Percentiles rank a stretch among this genome's conserved stretches.
Evolutionary conservation across 2,329 filamentous ascomycete genomes (phyloP).

Genomic region (Venturia effusa): DNA sequence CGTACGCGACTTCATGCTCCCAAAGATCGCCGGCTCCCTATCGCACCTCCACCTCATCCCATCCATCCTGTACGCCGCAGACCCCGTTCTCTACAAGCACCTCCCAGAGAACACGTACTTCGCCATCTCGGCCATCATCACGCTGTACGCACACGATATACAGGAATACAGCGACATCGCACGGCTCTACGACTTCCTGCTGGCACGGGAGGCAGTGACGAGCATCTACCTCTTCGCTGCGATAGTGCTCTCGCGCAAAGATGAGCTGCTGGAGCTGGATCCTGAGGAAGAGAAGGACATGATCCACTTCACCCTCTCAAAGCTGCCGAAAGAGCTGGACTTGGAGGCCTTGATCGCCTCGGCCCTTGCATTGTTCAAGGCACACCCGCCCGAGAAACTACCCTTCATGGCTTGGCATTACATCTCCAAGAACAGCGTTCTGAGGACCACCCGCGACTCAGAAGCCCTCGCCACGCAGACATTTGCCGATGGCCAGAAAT

Average conservation of each 20-base stretch:
- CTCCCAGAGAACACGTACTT: slow-evolving; percentile 78
- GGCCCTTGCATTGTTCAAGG: slow-evolving; percentile 52
- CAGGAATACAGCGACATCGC: slow-evolving; percentile 81
- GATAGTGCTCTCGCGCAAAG: slow-evolving; percentile 68
- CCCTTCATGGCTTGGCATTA: slow-evolving; percentile 52
- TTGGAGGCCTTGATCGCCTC: slow-evolving; percentile 64
- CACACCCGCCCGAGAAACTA: slow-evolving; percentile 62
- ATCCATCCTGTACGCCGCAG: slow-evolving; percentile 62
- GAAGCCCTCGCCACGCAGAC: slow-evolving; percentile 24
- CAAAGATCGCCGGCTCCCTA: slow-evolving; percentile 68
- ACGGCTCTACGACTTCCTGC: slow-evolving; percentile 81
- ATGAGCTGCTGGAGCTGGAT: slow-evolving; percentile 77
- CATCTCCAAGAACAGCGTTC: slow-evolving; percentile 65
- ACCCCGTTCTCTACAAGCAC: slow-evolving; percentile 62
- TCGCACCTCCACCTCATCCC: slow-evolving; percentile 81
- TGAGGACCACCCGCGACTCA: slow-evolving; percentile 61
- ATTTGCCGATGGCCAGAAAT: slow-evolving; percentile 36
- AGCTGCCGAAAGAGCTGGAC: slow-evolving; percentile 70
- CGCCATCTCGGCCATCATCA: slow-evolving; percentile 83
- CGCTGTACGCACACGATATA: slow-evolving; percentile 94
- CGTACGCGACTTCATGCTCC: slow-evolving; percentile 97
- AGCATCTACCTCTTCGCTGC: slow-evolving; percentile 82
- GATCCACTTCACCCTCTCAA: slow-evolving; percentile 78
- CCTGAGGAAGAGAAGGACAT: slow-evolving; percentile 84
- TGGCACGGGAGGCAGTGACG: slow-evolving; percentile 80